Evolutionary conservation across 257 asterid genomes (phyloP).

Genomic region (Leptodermis oblonga): DNA sequence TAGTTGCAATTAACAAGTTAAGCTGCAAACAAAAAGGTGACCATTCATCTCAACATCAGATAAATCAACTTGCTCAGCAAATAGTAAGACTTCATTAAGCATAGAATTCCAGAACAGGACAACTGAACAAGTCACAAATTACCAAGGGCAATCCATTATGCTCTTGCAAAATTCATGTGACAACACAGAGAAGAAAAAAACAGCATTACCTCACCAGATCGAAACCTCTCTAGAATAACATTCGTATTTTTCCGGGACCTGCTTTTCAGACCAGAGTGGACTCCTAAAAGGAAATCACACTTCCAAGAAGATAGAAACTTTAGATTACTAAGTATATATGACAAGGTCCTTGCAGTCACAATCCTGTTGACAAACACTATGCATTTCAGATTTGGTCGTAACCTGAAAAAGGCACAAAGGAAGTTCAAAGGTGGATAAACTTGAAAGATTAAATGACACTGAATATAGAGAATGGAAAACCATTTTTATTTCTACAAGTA

Average conservation of each 20-base stretch:
- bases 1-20: conserved; percentile 91
- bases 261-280: conserved; percentile 58
- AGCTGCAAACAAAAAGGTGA: conserved; percentile 45
- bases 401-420: conserved; percentile 50
- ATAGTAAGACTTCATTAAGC: neutral
- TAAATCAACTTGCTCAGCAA: neutral
- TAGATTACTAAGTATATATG: conserved; percentile 54
- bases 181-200: conserved; percentile 12
- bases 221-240: conserved; percentile 73
- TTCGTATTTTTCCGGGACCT: conserved; percentile 64
- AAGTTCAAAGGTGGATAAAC: conserved; percentile 13
- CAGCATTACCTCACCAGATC: conserved; percentile 81
- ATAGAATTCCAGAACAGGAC: neutral
- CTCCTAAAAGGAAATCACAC: conserved; percentile 86
- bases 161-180: neutral
- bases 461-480: neutral
- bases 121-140: neutral
- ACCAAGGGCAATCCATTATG: neutral
- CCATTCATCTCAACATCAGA: neutral
- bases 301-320: conserved; percentile 75
- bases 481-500: conserved; percentile 2
- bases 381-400: conserved; percentile 82
- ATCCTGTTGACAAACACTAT: conserved; percentile 90
- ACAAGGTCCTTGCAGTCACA: conserved; percentile 82
- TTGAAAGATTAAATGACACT: neutral